A percentile compares a stretch with the other conserved stretches of the same genome.
These are phyloP conservation scores for Thalassiosira hispida DNA, from an alignment of 352 stramenopile genomes.

Conservation along the genomic window DNA sequence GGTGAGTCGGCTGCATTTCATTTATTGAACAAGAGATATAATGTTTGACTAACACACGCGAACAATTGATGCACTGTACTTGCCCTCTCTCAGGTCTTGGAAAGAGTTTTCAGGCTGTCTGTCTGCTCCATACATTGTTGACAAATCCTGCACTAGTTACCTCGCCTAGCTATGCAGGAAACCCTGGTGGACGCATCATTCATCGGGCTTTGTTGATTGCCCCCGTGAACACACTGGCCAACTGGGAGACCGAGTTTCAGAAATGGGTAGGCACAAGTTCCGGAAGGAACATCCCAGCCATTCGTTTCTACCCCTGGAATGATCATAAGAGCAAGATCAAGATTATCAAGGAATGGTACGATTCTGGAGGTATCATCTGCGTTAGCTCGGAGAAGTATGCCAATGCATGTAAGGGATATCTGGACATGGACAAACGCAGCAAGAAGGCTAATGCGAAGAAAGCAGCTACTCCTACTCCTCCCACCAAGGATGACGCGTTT, in stretches of 20 bases:
- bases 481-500: constrained; percentile 25
- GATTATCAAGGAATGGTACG: constrained; percentile 61
- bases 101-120: constrained; percentile 70
- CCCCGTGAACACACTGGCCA: constrained; percentile 69
- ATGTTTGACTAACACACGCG: too few species aligned
- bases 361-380: constrained; percentile 62
- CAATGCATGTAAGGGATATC: constrained; percentile 42
- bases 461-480: neutral
- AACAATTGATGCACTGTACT: too few species aligned
- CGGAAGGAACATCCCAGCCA: constrained; percentile 38
- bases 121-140: constrained; percentile 75
- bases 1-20: too few species aligned
- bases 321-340: constrained; percentile 23
- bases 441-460: constrained; percentile 24
- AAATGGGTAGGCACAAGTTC: constrained; percentile 67
- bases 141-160: constrained; percentile 54
- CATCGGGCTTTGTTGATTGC: constrained; percentile 58
- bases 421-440: constrained; percentile 16
- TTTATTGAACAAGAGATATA: too few species aligned
- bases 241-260: constrained; percentile 77
- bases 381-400: constrained; percentile 46
- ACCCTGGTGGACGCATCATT: constrained; percentile 38
- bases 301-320: constrained; percentile 49
- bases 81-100: too few species aligned
- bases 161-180: neutral